Base-by-base conservation (phyloP, 495 filamentous ascomycete species). In the Hypoxylon lenormandii region DNA sequence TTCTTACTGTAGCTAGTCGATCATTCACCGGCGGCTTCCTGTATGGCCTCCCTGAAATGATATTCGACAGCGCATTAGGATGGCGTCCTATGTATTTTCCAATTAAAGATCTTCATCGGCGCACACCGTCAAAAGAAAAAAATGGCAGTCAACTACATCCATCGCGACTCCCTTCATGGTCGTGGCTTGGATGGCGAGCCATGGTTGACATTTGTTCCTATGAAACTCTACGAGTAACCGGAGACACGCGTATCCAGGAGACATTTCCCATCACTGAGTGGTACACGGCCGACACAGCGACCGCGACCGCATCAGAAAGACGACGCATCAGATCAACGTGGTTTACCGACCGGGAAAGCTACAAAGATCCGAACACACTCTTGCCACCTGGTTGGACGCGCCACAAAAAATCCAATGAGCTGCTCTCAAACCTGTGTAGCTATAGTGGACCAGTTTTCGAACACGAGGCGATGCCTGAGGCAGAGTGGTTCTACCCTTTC, bases 141-240 rank as follows among this genome's bases (percentile, higher is more conserved):
- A 10, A 16, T 18, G 38, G 30, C 1, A 26, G 30, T 33, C 30
- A 11, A 33, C 30, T 33, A 33, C 30, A 26, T 45, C 37, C 52
- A 28, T 51, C 47, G 22, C 26, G 7, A 18, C 59, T 76, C 1
- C 74, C 74, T 52, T 70, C 65, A 21, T 76, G 72, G 74, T 73
- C 72, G 4, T 76, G 72, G 72, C 64, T 73, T 47, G 74, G 66
- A 7, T 76, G 74, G 69, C 47, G 33, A 72, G 74, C 16, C 15
- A 33, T 11, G 47, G 47, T 61, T 13, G 18, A 33, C 5, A 1
- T 33, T 28, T 7, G 3, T 7, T 28, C 3, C 30, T 3, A 11
- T 7, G 30, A 33, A 33, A 33, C 30, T 1, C 4, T 7, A 33
- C 5, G 10, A 1, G 10, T 33, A 8, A 5, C 10, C 4, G 10